phyloP scores from a whole-genome alignment of 2,329 filamentous ascomycete species.

The Scortechinia acanthostroma region DNA sequence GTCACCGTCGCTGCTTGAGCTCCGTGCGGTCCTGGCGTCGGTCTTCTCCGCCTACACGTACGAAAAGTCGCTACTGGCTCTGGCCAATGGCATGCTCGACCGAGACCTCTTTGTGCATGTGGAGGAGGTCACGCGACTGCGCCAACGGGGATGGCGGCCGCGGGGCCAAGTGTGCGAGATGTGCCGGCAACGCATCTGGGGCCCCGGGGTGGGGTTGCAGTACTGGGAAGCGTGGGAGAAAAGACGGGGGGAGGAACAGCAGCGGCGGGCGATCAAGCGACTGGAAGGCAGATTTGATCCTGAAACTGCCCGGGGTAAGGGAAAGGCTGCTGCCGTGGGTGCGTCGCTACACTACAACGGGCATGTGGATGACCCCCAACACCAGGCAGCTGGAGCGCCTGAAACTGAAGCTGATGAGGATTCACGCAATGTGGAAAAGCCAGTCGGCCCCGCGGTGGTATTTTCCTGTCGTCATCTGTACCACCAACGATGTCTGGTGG shows the following conservation, averaged over 20 bases:
- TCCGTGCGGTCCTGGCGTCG: constrained; percentile 76
- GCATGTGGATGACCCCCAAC: neutral
- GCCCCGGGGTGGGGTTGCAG: constrained; percentile 70
- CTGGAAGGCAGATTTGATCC: neutral
- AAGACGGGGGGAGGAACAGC: constrained; percentile 26
- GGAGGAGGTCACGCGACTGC: constrained; percentile 62
- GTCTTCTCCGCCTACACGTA: constrained; percentile 95
- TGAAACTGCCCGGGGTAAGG: neutral
- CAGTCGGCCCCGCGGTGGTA: neutral
- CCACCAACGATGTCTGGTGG: neutral
- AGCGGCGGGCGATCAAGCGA: neutral
- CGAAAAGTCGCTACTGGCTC: constrained; percentile 78
- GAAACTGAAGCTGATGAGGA: neutral
- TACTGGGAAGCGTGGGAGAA: constrained; percentile 80
- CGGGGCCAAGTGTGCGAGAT: constrained; percentile 80
- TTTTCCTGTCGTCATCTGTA: constrained; percentile 2
- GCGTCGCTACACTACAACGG: neutral
- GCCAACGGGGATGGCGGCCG: constrained; percentile 84
- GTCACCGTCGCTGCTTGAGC: constrained; percentile 79
- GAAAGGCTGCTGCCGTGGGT: neutral
- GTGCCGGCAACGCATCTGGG: constrained; percentile 79
- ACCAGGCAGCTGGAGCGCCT: neutral
- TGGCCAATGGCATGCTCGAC: constrained; percentile 81
- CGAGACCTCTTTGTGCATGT: constrained; percentile 84
- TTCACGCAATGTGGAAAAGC: neutral